Evolutionary conservation across 75 land plant species (phyloP).

Genomic region (Gnetum montanum): DNA sequence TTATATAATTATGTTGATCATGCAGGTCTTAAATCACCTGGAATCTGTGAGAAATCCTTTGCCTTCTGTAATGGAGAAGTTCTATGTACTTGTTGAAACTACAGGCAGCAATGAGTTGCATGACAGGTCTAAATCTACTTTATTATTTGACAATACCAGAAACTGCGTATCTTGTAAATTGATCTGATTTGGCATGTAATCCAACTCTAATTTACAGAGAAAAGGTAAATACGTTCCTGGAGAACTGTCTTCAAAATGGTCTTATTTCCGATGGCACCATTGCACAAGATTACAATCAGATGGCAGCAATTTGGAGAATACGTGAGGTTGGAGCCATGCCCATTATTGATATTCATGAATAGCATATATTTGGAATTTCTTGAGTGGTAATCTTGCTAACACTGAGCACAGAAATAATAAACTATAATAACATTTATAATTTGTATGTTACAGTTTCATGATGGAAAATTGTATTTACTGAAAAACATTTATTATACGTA

Average conservation of each 20-base stretch:
- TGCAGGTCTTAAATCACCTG: slow-evolving; percentile 68
- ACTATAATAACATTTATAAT: not conserved
- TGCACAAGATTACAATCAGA: slow-evolving; percentile 89
- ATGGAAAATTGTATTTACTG: not conserved
- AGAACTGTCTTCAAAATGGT: slow-evolving; percentile 57
- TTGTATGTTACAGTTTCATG: not conserved
- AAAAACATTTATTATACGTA: no score
- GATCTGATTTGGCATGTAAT: not conserved
- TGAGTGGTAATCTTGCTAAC: not conserved
- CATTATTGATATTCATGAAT: not conserved
- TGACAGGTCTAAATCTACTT: slow-evolving; percentile 58
- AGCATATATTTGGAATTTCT: not conserved
- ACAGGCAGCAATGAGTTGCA: slow-evolving; percentile 82
- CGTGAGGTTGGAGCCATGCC: slow-evolving; percentile 62
- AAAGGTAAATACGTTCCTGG: slow-evolving; percentile 81
- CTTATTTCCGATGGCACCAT: slow-evolving; percentile 73
- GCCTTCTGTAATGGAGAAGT: slow-evolving; percentile 57
- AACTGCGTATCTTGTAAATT: not conserved
- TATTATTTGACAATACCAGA: not conserved
- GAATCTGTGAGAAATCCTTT: slow-evolving; percentile 80
- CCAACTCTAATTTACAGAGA: slow-evolving; percentile 65
- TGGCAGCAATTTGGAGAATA: slow-evolving; percentile 80
- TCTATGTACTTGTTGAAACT: slow-evolving; percentile 90
- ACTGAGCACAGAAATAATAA: not conserved
- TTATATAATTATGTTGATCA: no score